Evolutionary conservation across 768 basidiomycete genomes (phyloP), one percentile per base, ranked within the genome.

Genomic region (Myochromella boudieri): DNA sequence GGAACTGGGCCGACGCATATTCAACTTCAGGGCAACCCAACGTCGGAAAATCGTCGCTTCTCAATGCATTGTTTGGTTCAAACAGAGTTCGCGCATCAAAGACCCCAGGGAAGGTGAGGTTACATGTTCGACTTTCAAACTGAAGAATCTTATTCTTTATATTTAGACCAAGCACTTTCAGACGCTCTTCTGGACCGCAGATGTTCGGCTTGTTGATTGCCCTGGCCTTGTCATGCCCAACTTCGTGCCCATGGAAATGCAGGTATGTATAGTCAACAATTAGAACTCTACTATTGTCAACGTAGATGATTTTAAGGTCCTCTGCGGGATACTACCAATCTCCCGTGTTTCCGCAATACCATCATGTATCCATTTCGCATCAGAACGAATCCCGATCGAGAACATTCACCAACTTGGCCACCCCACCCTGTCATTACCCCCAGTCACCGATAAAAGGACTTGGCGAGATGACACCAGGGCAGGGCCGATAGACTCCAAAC

Each of bases 211-310:
- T 7, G 91, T 93, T 28, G 95, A 98, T 65, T 98, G 95, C 58
- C 95, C 95, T 0, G 95, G 95, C 8, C 78, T 98, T 12, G 91
- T 97, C 2, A 84, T 95, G 74, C 95, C 95, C 7, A 87, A 83
- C 50, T 76, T 77, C 56, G 78, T 86, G 4, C 88, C 84, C 7
- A 82, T 91, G 82, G 90, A 93, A 63, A 78, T 84, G 60, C 91
- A 95, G 70, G 87, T 84, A 54, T 15, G n/a, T n/a, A 63, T 55
- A 20, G 27, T 24, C 3, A 10, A 37, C 58, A n/a, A 45, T 11
- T 11, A 42, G 41, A 5, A 42, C 43, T 49, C 44, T 42, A 38
- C 46, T 24, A 8, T 29, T 18, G 39, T 27, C 21, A 11, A 21
- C 34, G 29, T 26, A 51, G 51, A 34, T 18, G 37, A 44, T 44